These are phyloP conservation scores for Afroboletus lepidellus DNA, from an alignment of 1,284 basidiomycete genomes.

Conservation along the genomic window DNA sequence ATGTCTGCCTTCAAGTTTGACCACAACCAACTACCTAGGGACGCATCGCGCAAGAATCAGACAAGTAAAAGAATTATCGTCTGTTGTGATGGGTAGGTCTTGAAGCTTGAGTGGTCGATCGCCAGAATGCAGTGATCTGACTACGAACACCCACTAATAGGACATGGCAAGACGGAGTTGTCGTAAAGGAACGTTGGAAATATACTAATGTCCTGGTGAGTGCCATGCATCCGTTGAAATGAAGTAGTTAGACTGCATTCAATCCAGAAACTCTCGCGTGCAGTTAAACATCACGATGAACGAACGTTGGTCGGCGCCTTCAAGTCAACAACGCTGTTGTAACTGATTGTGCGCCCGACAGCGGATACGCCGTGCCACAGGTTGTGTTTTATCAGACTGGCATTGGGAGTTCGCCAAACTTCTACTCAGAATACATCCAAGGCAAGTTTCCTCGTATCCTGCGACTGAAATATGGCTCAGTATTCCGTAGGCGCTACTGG, in stretches of 20 bases:
- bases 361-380: constrained; percentile 52
- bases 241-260: constrained; percentile 31
- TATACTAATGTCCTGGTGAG: constrained; percentile 66
- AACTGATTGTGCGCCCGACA: constrained; percentile 15
- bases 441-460: constrained; percentile 30
- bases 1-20: constrained; percentile 17
- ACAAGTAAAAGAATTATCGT: constrained; percentile 58
- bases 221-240: constrained; percentile 2
- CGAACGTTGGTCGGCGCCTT: constrained; percentile 39
- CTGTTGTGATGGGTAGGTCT: constrained; percentile 66
- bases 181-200: constrained; percentile 46
- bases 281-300: constrained; percentile 55
- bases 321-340: not conserved
- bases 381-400: constrained; percentile 73
- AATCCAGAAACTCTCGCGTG: constrained; percentile 42
- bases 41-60: constrained; percentile 16
- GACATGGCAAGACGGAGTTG: constrained; percentile 45
- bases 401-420: constrained; percentile 58
- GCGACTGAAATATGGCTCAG: constrained; percentile 4
- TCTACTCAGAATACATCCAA: constrained; percentile 55
- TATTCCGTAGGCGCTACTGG: constrained; percentile 55
- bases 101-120: not conserved
- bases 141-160: constrained; percentile 10
- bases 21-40: not conserved
- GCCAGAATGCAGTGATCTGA: constrained; percentile 1